Base-by-base conservation (phyloP, 768 basidiomycete genomes). In the Xerocomellus chrysenteron region DNA sequence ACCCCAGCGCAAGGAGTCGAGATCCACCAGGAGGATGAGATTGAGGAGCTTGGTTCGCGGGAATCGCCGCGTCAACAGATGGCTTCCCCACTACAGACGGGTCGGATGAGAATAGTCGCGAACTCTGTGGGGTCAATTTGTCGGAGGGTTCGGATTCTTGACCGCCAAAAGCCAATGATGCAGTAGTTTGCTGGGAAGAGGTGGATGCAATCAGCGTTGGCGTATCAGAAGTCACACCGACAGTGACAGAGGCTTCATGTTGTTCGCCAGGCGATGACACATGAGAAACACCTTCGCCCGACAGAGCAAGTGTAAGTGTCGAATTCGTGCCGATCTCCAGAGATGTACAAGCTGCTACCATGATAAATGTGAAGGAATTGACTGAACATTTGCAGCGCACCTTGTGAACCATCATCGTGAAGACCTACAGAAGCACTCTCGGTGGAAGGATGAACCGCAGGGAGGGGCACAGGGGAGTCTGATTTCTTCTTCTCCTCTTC, bases 401-500 rank as follows among this genome's bases (percentile, higher is more conserved):
- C 64, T 68, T 68, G 53, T 33, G 50, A 54, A 47, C 33, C 47
- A 42, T 57, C 52, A 17, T 60, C 62, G 11, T 52, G 45, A 46
- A n/a, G 41, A 57, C 43, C 17, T 21, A 45, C 5, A 24, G 61
- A 60, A n/a, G 44, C 3, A 41, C 50, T 61, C 26, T 70, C 66
- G 32, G 50, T 21, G 42, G 51, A 43, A 51, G 50, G 40, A 24
- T 47, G 44, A 28, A 33, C 46, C 26, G 28, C 33, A 26, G 44
- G 47, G 37, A 43, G 36, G 4, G 50, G 41, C 21, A 40, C 41
- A 21, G 61, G 60, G 16, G 60, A 61, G 35, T 73, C 74, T 6
- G 63, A 56, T 52, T 73, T 77, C 54, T 73, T 77, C 66, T 78
- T 79, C 55, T 78, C 76, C 58, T 89, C 84, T 63, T 90, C 89